Percentiles rank a stretch among this genome's conserved stretches.
Evolutionary conservation across 768 basidiomycete species (phyloP).

Genomic region (Tylopilus intermedius): DNA sequence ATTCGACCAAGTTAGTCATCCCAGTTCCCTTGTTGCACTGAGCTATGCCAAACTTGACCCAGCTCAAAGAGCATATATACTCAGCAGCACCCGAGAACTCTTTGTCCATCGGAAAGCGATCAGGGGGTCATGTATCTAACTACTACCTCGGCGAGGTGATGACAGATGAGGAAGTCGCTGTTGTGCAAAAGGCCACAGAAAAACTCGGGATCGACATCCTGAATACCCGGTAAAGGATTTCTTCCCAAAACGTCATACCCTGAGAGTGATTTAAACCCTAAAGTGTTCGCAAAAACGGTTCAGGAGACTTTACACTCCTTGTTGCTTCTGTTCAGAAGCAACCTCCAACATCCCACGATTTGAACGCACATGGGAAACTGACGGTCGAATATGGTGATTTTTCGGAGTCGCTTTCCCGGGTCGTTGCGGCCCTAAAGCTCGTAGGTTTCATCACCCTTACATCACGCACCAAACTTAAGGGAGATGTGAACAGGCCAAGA

Average conservation of each 20-base stretch:
- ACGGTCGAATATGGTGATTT: slow-evolving; percentile 77
- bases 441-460: slow-evolving; percentile 28
- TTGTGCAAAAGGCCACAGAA: slow-evolving; percentile 72
- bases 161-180: slow-evolving; percentile 72
- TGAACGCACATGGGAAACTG: slow-evolving; percentile 47
- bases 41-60: slow-evolving; percentile 3
- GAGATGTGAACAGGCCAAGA: slow-evolving; percentile 50
- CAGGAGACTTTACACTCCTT: slow-evolving; percentile 59
- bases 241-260: neutral
- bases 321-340: slow-evolving; percentile 62
- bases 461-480: neutral
- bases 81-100: slow-evolving; percentile 56
- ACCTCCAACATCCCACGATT: slow-evolving; percentile 39
- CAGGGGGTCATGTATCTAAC: slow-evolving; percentile 72
- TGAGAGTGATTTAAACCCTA: neutral
- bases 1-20: slow-evolving; percentile 53
- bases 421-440: slow-evolving; percentile 53
- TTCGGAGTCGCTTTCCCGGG: slow-evolving; percentile 49
- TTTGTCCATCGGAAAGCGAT: slow-evolving; percentile 76
- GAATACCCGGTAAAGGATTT: slow-evolving; percentile 63
- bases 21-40: neutral
- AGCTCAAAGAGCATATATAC: slow-evolving; percentile 78
- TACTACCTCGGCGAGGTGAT: slow-evolving; percentile 78
- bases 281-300: slow-evolving; percentile 68
- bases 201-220: slow-evolving; percentile 68